These are phyloP conservation scores for Plasmodiophora brassicae DNA, from an alignment of 208 protist genomes.

Conservation along the genomic window DNA sequence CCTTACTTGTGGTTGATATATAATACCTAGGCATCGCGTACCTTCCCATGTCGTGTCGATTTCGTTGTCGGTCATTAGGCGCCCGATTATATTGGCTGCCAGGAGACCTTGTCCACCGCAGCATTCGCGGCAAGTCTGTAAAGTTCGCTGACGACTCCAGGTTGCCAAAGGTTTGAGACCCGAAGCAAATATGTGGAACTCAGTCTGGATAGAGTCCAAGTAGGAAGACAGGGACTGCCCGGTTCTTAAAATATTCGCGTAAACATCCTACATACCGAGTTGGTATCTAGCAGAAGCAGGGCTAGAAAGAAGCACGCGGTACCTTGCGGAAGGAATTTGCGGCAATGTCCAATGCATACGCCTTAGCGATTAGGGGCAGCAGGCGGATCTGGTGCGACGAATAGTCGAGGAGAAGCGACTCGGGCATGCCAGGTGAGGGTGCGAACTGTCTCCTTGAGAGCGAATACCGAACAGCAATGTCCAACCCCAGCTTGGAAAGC, in stretches of 20 bases:
- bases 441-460: neutral
- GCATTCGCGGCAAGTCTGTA: conserved; percentile 10
- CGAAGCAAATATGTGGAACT: neutral
- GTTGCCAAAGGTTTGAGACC: neutral
- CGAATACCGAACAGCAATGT: neutral
- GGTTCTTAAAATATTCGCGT: neutral
- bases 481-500: neutral
- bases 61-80: neutral
- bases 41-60: neutral
- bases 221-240: neutral
- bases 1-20: too few species aligned
- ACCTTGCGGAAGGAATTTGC: neutral
- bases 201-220: neutral
- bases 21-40: too few species aligned
- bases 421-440: neutral
- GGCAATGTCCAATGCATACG: neutral
- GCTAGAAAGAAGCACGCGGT: neutral
- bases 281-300: neutral
- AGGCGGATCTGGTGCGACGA: neutral
- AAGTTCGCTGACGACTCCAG: neutral
- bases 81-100: neutral
- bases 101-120: conserved; percentile 1
- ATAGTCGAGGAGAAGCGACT: neutral
- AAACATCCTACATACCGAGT: neutral
- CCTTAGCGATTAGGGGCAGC: neutral